Base-by-base conservation (phyloP, 208 protist genomes). In the Leishmania martiniquensis region DNA sequence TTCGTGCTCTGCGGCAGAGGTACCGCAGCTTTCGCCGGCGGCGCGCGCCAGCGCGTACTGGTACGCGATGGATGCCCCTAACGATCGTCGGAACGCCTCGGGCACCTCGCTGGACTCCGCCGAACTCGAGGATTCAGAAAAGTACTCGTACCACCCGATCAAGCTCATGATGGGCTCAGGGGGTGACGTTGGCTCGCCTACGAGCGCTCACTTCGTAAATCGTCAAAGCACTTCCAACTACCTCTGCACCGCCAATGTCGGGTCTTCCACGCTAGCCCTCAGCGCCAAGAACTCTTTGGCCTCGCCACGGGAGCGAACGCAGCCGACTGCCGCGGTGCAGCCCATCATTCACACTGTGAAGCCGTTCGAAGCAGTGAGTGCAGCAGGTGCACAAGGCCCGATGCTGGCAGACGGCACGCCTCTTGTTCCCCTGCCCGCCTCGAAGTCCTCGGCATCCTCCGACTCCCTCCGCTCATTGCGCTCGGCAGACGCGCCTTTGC, bases 121-220 rank as follows among this genome's bases (percentile, higher is more conserved):
- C 34, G 45, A n/a, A 29, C 57, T 77, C 29, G 66, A 75, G 9
- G 78, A 83, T 51, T 77, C 67, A 51, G 54, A 77, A 69, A 78
- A 52, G 72, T 66, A 51, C 67, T 75, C 73, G 37, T 70, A 70
- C 57, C 72, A 83, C 67, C 72, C 72, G 7, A 75, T 78, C 39
- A 72, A 69, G 49, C 63, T 74, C 34, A 39, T 74, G 66, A 22
- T 51, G 66, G 44, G 63, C 32, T 39, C 15, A 44, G 32, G 39
- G 1, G 54, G 67, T 1, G 32, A 34, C 22, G 44, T 59, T 32
- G 60, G 32, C 29, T 78, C 55, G 32, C 37, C 70, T 1, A 52
- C 70, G 73, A 83, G 74, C 42, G 59, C 55, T 12, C 45, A 67
- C 9, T 59, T 74, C 6, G 12, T 34, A 52, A 52, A 34, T 4